phyloP scores from a whole-genome alignment of 2,329 filamentous ascomycete genomes.

The Neurospora sp. region DNA sequence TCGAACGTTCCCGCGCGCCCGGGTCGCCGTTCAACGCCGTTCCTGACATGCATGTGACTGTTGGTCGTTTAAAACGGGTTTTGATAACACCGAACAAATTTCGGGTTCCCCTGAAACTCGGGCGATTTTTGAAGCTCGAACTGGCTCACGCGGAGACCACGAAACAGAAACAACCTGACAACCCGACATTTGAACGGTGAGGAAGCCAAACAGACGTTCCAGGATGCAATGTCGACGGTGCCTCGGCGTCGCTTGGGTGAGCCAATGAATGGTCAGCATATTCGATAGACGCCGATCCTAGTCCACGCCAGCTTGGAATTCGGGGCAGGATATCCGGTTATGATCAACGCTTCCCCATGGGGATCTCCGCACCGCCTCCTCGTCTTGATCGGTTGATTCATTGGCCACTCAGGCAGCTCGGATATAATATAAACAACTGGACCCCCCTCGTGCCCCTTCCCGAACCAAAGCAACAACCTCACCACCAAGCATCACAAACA shows the following conservation, averaged over 20 bases:
- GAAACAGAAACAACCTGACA: neutral
- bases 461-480: neutral
- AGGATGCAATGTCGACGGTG: neutral
- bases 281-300: neutral
- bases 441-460: neutral
- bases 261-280: neutral
- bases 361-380: neutral
- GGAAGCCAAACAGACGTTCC: neutral
- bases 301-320: neutral
- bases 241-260: neutral
- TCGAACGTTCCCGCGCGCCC: neutral
- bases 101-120: neutral
- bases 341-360: neutral
- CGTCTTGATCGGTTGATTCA: no score
- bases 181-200: neutral
- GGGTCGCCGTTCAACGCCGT: neutral
- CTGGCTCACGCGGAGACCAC: neutral
- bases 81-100: neutral
- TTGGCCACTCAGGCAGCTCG: neutral
- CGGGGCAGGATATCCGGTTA: neutral
- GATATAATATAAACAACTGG: neutral
- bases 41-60: neutral
- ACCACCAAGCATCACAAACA: neutral
- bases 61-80: neutral
- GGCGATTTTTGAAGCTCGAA: neutral